Percentiles rank a stretch among this genome's conserved stretches.
Evolutionary conservation across 768 basidiomycete genomes (phyloP).

Genomic region (Tylopilus intermedius): DNA sequence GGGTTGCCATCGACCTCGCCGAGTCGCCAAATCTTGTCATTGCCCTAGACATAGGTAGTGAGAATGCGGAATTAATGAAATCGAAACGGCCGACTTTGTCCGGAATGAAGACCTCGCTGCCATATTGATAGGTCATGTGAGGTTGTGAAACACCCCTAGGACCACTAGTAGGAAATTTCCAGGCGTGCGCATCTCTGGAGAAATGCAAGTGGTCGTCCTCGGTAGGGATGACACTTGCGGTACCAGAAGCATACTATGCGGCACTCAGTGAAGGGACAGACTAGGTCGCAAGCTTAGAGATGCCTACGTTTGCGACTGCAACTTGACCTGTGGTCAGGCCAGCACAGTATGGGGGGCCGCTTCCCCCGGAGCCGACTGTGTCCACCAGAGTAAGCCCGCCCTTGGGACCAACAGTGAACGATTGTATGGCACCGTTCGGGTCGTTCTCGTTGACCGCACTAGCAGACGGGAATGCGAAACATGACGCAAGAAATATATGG

Average conservation of each 20-base stretch:
- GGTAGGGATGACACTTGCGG: constrained; percentile 50
- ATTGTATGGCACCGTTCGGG: constrained; percentile 43
- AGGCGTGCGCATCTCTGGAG: constrained; percentile 32
- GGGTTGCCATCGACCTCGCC: constrained; percentile 35
- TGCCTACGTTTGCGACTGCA: constrained; percentile 52
- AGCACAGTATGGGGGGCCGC: constrained; percentile 46
- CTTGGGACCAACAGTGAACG: constrained; percentile 45
- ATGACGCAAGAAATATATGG: background rate
- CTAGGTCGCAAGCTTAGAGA: background rate
- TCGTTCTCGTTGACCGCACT: constrained; percentile 55
- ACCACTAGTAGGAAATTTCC: constrained; percentile 46
- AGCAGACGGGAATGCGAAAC: constrained; percentile 17
- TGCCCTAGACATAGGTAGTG: constrained; percentile 40
- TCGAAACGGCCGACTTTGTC: constrained; percentile 47
- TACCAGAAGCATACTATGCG: constrained; percentile 48
- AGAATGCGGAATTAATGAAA: background rate
- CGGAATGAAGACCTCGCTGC: constrained; percentile 54
- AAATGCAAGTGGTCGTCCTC: constrained; percentile 35
- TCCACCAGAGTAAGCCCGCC: constrained; percentile 45
- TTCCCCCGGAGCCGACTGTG: constrained; percentile 46
- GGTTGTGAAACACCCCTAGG: constrained; percentile 46
- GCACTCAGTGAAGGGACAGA: background rate
- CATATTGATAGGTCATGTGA: constrained; percentile 59
- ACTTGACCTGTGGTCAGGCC: constrained; percentile 54
- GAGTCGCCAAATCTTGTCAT: constrained; percentile 66